These are phyloP conservation scores for Waltiozyma sp. DNA, from an alignment of 1,139 yeast genomes.

Conservation along the genomic window DNA sequence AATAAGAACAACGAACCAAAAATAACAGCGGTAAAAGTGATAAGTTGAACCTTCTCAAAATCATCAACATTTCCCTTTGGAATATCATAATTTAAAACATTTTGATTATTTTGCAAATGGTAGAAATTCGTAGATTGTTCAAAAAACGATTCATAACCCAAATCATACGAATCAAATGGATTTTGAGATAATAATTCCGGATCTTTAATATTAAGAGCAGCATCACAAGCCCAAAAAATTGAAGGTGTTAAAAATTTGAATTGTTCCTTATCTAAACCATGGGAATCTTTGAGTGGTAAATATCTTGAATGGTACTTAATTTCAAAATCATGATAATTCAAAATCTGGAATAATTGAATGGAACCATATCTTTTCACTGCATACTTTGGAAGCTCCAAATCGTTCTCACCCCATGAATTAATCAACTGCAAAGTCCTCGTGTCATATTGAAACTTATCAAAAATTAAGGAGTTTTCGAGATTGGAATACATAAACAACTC, in stretches of 20 bases:
- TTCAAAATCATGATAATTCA: slow-evolving; percentile 17
- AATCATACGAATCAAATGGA: slow-evolving; percentile 23
- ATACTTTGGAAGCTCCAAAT: slow-evolving; percentile 37
- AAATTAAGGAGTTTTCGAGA: slow-evolving; percentile 22
- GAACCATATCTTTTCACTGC: slow-evolving; percentile 32
- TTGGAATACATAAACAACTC: slow-evolving; percentile 22
- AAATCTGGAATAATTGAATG: slow-evolving; percentile 25
- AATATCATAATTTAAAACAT: slow-evolving; percentile 18
- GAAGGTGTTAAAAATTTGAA: slow-evolving; percentile 26
- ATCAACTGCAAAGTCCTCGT: slow-evolving; percentile 17
- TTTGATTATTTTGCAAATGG: slow-evolving; percentile 15
- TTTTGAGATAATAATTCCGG: slow-evolving; percentile 15
- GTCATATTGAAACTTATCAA: slow-evolving; percentile 28
- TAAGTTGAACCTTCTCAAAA: slow-evolving; percentile 20
- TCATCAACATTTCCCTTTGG: slow-evolving; percentile 26
- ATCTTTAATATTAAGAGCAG: slow-evolving; percentile 16
- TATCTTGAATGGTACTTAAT: slow-evolving; percentile 41
- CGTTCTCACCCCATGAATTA: slow-evolving; percentile 25
- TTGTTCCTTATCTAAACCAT: slow-evolving; percentile 7
- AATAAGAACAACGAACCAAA: slow-evolving; percentile 25
- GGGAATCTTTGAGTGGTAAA: slow-evolving; percentile 24
- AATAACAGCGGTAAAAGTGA: slow-evolving; percentile 22
- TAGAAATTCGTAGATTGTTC: slow-evolving; percentile 33
- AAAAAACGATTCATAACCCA: slow-evolving; percentile 35
- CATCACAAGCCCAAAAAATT: slow-evolving; percentile 39